A percentile compares a stretch with the other conserved stretches of the same genome.
Conservation (phyloP, 2,329 filamentous ascomycete species). For the Triangularia verruculosa region DNA sequence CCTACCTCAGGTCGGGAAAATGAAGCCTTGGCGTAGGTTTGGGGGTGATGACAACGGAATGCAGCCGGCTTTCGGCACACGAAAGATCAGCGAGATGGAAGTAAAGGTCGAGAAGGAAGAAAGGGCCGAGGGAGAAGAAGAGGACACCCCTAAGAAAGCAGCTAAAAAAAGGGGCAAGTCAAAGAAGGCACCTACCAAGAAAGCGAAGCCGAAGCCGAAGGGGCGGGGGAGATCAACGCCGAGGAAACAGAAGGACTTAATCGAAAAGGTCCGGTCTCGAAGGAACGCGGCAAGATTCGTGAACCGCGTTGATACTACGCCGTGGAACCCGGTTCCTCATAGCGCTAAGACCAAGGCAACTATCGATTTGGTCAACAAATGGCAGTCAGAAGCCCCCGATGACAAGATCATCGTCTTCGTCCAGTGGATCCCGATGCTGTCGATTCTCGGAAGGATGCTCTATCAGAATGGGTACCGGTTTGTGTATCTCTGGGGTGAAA, state of each 20-base stretch:
- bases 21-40: background rate
- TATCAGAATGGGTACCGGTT: constrained; percentile 17
- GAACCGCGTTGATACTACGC: constrained; percentile 6
- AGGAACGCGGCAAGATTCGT: constrained; percentile 8
- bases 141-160: background rate
- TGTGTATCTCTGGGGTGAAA: constrained; percentile 18
- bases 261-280: background rate
- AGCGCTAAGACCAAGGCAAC: constrained; percentile 17
- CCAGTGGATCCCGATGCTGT: constrained; percentile 17
- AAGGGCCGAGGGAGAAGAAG: no score
- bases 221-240: background rate
- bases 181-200: background rate
- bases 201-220: background rate
- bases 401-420: constrained; percentile 24
- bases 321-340: constrained; percentile 17
- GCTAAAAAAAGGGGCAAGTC: background rate
- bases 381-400: constrained; percentile 14
- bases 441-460: constrained; percentile 13
- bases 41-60: constrained; percentile 18
- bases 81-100: no score
- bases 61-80: constrained; percentile 3
- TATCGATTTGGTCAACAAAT: constrained; percentile 11
- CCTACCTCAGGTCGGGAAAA: no score
- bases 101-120: no score
- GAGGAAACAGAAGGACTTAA: background rate